phyloP scores from a whole-genome alignment of 306 rosid genomes.

The Begonia fuchsioides region DNA sequence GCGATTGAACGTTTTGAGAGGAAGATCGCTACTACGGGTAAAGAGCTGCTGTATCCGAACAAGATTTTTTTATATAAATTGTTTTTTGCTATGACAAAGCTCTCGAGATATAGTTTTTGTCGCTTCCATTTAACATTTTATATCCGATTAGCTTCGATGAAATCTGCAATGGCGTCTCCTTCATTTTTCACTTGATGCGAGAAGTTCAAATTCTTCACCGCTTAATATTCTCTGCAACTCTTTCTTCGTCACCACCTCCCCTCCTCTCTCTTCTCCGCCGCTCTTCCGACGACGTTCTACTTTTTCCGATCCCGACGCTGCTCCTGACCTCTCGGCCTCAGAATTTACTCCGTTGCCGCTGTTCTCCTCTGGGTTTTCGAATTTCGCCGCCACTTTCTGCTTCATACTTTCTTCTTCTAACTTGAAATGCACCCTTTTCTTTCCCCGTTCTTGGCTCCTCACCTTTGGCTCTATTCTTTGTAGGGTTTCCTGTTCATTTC shows the following conservation, averaged over 20 bases:
- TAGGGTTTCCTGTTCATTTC: constrained; percentile 17
- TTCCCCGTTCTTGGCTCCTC: neutral
- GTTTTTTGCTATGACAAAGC: too few relatives aligned
- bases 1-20: too few relatives aligned
- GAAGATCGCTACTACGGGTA: constrained; percentile 68
- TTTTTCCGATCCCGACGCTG: too few relatives aligned
- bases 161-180: too few relatives aligned
- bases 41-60: too few relatives aligned
- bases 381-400: too few relatives aligned
- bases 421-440: constrained; percentile 16
- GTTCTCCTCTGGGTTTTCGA: neutral
- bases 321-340: constrained; percentile 3
- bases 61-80: too few relatives aligned
- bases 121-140: neutral
- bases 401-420: neutral
- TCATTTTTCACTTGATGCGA: too few relatives aligned
- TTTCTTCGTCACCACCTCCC: constrained; percentile 51
- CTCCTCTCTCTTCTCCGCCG: constrained; percentile 14
- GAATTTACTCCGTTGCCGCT: neutral
- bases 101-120: too few relatives aligned
- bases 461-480: neutral
- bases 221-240: constrained; percentile 52
- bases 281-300: constrained; percentile 18
- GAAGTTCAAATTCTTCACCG: constrained; percentile 16
- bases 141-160: neutral